Evolutionary conservation across 75 land plant genomes (phyloP), one percentile per base, ranked within the genome.

Genomic region (Pinus albicaulis): DNA sequence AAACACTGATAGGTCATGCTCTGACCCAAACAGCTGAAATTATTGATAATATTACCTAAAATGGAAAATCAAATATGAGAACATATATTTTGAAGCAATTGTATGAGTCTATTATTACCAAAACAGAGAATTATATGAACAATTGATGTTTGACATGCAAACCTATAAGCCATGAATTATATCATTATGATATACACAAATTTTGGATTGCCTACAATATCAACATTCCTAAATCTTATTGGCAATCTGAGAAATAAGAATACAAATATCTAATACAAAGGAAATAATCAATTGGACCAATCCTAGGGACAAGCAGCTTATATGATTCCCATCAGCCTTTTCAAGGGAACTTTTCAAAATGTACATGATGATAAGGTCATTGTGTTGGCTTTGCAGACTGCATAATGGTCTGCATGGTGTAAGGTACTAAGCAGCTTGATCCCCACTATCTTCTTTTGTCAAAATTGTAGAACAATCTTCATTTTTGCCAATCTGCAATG

Each of bases 241-340:
- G 41, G 19, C 20, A 64, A 64, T 64, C n/a, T 17, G 15, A 31
- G 34, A 64, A 64, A 28, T 64, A 24, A 34, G 31, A 16, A 20
- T 17, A 64, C 41, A 64, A 34, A 64, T 17, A 34, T 59, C 24
- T 17, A 64, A 2, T 64, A 36, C 41, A 64, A 31, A 64, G 31
- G 68, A 31, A 64, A 64, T 64, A 64, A 64, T 28, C 31, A 64
- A 16, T 34, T 20, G 68, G 41, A 31, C 38, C 34, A 31, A 64
- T 64, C 41, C 68, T 64, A 64, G 68, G 38, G 68, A 31, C 53
- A 48, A 64, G 31, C 17, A 64, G 41, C 68, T 64, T 64, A 41
- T 64, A 64, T 64, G 38, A 64, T 64, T 64, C 68, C 68, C 68
- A 31, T 64, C 34, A 64, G n/a, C 68, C 53, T 31, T 64, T 64